Percentiles rank a stretch among this genome's conserved stretches.
Conservation (phyloP, 768 basidiomycete genomes). For the Goffeauzyma gilvescens region DNA sequence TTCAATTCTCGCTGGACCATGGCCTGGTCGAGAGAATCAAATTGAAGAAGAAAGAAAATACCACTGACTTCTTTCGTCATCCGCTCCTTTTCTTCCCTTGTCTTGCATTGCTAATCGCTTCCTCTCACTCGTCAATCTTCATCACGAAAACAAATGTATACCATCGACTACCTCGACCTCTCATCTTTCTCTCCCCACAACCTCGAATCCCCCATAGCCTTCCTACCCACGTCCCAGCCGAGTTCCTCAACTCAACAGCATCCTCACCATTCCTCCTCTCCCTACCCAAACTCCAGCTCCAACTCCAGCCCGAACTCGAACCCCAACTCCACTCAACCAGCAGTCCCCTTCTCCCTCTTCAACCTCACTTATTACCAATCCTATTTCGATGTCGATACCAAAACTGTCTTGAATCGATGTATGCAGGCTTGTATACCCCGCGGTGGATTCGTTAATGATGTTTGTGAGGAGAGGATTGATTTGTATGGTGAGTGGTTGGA, state of each 20-base stretch:
- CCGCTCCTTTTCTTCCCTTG: background rate
- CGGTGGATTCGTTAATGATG: constrained; percentile 23
- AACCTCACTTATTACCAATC: constrained; percentile 29
- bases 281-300: background rate
- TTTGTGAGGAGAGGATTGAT: constrained; percentile 29
- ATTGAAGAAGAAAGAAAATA: no score
- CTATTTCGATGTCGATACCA: constrained; percentile 30
- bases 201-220: constrained; percentile 3
- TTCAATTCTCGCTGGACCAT: no score
- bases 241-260: background rate
- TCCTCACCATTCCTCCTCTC: background rate
- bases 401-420: constrained; percentile 20
- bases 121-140: no score
- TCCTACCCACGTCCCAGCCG: constrained; percentile 9
- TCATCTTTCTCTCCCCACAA: constrained; percentile 5
- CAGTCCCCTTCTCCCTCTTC: constrained; percentile 26
- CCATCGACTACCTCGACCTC: background rate
- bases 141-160: background rate
- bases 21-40: no score
- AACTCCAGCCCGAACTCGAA: background rate
- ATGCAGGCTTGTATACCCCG: constrained; percentile 23
- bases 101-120: background rate
- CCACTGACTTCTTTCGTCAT: background rate
- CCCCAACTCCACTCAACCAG: background rate
- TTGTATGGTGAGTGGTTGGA: constrained; percentile 25